Conservation (phyloP, 176 grass and related monocot genomes). For the Aegilops speltoides region DNA sequence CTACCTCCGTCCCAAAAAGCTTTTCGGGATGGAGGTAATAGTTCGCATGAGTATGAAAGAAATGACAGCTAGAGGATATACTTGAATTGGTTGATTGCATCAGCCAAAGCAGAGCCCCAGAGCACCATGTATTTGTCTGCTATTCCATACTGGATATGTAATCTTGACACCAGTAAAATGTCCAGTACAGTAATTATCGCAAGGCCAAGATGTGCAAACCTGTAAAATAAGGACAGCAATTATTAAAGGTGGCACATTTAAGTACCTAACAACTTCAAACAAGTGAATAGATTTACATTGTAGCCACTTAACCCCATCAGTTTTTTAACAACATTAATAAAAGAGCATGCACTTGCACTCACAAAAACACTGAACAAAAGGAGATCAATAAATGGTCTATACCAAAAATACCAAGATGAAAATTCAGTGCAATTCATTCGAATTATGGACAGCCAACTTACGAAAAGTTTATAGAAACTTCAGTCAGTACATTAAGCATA, state of each 20-base stretch:
- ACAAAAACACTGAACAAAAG: slow-evolving; percentile 2
- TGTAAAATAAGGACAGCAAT: slow-evolving; percentile 36
- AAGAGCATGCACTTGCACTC: neutral
- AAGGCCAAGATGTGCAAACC: slow-evolving; percentile 76
- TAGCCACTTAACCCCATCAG: neutral
- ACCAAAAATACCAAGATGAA: neutral
- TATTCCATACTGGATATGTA: slow-evolving; percentile 63
- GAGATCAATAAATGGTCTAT: neutral
- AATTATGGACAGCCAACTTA: neutral
- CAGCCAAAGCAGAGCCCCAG: slow-evolving; percentile 67
- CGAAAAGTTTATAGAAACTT: neutral
- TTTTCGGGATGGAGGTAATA: neutral
- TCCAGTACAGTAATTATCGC: slow-evolving; percentile 54
- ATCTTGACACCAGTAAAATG: slow-evolving; percentile 55
- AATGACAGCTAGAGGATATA: slow-evolving; percentile 36
- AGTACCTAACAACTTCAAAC: slow-evolving; percentile 14
- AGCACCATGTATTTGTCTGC: slow-evolving; percentile 74
- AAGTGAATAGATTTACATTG: neutral
- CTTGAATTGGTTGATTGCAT: slow-evolving; percentile 87
- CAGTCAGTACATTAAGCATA: neutral
- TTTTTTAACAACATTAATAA: slow-evolving; percentile 4
- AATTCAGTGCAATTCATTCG: neutral
- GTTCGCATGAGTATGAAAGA: slow-evolving; percentile 17
- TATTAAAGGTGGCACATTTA: slow-evolving; percentile 15
- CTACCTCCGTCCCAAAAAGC: no score